These are phyloP conservation scores for Rhododendron henanense DNA, from an alignment of 148 eudicot species.

Conservation along the genomic window DNA sequence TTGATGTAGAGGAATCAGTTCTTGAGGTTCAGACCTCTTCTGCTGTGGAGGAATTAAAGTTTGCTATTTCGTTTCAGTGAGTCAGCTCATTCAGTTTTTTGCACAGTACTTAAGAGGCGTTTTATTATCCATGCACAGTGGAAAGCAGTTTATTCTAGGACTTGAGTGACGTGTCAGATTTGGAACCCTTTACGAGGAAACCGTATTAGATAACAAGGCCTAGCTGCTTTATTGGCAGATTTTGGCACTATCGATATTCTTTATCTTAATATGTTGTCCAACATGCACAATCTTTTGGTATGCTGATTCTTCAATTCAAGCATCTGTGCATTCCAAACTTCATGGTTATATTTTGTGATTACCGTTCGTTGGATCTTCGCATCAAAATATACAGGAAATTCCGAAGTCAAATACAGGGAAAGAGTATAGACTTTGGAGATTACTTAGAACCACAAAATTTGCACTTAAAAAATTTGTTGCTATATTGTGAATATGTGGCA, in stretches of 20 bases:
- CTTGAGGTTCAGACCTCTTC: constrained; percentile 67
- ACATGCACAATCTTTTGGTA: constrained; percentile 13
- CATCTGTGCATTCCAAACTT: background rate
- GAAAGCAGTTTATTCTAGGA: background rate
- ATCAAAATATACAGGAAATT: background rate
- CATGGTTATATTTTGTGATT: background rate
- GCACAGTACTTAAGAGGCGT: background rate
- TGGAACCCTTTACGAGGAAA: background rate
- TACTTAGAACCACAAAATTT: background rate
- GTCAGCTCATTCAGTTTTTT: background rate
- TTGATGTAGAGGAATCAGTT: constrained; percentile 73
- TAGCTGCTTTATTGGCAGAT: background rate
- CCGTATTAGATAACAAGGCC: background rate
- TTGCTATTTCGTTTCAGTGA: constrained; percentile 54
- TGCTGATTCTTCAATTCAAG: background rate
- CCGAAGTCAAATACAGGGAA: background rate
- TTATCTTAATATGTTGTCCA: background rate
- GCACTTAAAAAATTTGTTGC: background rate
- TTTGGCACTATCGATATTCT: background rate
- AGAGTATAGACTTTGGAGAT: background rate
- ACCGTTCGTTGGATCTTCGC: background rate
- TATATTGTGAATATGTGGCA: background rate
- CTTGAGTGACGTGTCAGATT: background rate
- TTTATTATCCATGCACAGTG: background rate
- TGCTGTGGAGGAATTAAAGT: constrained; percentile 78